phyloP scores from a whole-genome alignment of 495 filamentous ascomycete genomes.

The Rhizodiscina lignyota region DNA sequence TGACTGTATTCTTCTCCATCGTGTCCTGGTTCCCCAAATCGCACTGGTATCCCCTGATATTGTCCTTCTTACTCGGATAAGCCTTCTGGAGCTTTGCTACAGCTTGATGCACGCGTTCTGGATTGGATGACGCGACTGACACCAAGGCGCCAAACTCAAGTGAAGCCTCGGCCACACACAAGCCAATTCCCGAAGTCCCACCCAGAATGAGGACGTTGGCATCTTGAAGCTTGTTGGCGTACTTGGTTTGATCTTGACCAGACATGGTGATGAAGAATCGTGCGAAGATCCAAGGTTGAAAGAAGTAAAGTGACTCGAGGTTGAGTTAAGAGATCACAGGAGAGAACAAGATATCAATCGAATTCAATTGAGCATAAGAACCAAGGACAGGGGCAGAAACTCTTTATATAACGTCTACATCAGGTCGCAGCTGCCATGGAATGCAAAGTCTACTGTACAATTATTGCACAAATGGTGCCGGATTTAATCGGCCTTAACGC shows the following conservation, averaged over 20 bases:
- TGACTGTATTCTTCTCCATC: constrained; percentile 14
- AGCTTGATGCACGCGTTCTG: constrained; percentile 11
- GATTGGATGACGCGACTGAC: constrained; percentile 19
- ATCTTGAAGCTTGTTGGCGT: constrained; percentile 8
- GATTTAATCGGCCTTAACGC: too few relatives aligned
- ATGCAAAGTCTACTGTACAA: too few relatives aligned
- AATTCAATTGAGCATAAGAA: too few relatives aligned
- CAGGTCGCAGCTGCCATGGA: too few relatives aligned
- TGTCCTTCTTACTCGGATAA: constrained; percentile 12
- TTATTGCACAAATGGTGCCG: too few relatives aligned
- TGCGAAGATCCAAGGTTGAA: too few relatives aligned
- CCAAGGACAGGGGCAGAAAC: too few relatives aligned
- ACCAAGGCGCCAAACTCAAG: constrained; percentile 16
- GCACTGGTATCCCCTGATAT: constrained; percentile 12
- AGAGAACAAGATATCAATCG: too few relatives aligned
- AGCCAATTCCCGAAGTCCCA: constrained; percentile 19
- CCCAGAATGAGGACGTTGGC: constrained; percentile 14
- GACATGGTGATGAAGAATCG: too few relatives aligned
- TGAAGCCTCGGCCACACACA: constrained; percentile 21
- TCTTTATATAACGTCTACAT: too few relatives aligned
- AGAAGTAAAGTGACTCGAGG: too few relatives aligned
- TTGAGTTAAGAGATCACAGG: too few relatives aligned
- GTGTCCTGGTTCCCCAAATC: constrained; percentile 12
- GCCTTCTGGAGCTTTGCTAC: constrained; percentile 9
- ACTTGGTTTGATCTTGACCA: constrained; percentile 13